Base-by-base conservation (phyloP, 1,284 basidiomycete species). In the Leccinum huronense region DNA sequence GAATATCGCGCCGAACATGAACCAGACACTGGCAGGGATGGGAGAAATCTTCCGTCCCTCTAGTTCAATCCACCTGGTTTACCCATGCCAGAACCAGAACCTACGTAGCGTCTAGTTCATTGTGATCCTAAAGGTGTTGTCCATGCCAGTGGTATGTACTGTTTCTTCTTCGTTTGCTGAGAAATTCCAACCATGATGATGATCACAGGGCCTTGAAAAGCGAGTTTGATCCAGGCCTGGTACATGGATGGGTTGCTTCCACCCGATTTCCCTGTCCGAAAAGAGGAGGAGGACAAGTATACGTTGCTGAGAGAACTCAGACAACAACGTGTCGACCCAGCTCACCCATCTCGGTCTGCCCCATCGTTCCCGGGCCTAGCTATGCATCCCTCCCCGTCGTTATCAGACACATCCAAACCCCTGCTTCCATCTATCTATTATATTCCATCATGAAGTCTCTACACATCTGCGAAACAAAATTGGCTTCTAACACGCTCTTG, bases 141-240 rank as follows among this genome's bases (percentile, higher is more conserved):
- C 38, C 91, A 91, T 76, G 91, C 23, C 23, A 23, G 23, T 23
- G 23, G 91, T 90, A 69, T 71, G 84, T 75, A 40, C 23, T 58
- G 16, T 14, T 60, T 53, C 51, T 51, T 51, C 59, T 42, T 59
- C 61, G 19, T 48, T 48, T 48, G 19, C 45, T 23, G 31, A 5
- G 34, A 30, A 48, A 45, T 33, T 16, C 5, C 30, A n/a, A 63
- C 71, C 11, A 67, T 40, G 66, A 60, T 51, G 55, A 67, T 63
- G 23, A 23, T 23, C 33, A 14, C 60, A 93, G 90, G 90, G 56
- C 91, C 91, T 23, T 93, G 91, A 91, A 91, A 90, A 72, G 81
- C 89, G 23, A 84, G 85, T 16, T 80, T 92, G 45, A 93, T 93
- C 91, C 90, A 93, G 72, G 84, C 86, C 7, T 93, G 91, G 91